phyloP scores from a whole-genome alignment of 2,329 filamentous ascomycete species.

The Alternaria incomplexa region DNA sequence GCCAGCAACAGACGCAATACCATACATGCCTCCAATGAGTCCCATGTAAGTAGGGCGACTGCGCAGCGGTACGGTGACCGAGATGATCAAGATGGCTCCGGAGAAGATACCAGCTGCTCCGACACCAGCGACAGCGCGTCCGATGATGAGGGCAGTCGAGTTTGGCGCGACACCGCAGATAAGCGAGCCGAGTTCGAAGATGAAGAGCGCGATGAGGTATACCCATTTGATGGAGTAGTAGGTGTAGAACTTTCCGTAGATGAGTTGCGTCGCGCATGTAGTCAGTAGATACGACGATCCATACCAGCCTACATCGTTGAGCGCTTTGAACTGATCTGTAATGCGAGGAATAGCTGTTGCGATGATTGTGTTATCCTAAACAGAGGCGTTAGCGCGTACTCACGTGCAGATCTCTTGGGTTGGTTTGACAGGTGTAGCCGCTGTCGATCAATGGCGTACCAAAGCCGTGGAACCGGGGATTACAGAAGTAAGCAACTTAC shows the following conservation, averaged over 20 bases:
- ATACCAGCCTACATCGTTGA: slow-evolving; percentile 57
- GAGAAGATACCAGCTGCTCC: slow-evolving; percentile 59
- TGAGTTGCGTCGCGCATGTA: slow-evolving; percentile 49
- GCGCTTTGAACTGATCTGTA: slow-evolving; percentile 55
- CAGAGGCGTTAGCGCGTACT: not conserved
- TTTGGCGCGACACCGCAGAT: slow-evolving; percentile 60
- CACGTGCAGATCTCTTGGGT: not conserved
- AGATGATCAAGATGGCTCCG: slow-evolving; percentile 57
- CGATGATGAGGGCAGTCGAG: slow-evolving; percentile 58
- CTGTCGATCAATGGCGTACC: slow-evolving; percentile 5
- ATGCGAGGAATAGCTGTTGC: slow-evolving; percentile 57
- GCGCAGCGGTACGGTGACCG: slow-evolving; percentile 52
- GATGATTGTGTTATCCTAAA: slow-evolving; percentile 56
- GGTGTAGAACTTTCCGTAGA: slow-evolving; percentile 54
- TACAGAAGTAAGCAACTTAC: slow-evolving; percentile 21
- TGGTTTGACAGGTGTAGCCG: not conserved
- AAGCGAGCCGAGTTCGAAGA: slow-evolving; percentile 61
- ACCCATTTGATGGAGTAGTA: slow-evolving; percentile 57
- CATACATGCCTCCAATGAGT: slow-evolving; percentile 57
- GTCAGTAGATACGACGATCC: slow-evolving; percentile 51
- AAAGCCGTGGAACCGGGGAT: not conserved
- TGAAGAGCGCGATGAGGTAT: slow-evolving; percentile 52
- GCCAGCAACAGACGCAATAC: slow-evolving; percentile 56
- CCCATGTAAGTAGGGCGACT: slow-evolving; percentile 58
- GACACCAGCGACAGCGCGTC: slow-evolving; percentile 58